Evolutionary conservation across 2,329 filamentous ascomycete genomes (phyloP).

Genomic region (Colletotrichum viniferum): DNA sequence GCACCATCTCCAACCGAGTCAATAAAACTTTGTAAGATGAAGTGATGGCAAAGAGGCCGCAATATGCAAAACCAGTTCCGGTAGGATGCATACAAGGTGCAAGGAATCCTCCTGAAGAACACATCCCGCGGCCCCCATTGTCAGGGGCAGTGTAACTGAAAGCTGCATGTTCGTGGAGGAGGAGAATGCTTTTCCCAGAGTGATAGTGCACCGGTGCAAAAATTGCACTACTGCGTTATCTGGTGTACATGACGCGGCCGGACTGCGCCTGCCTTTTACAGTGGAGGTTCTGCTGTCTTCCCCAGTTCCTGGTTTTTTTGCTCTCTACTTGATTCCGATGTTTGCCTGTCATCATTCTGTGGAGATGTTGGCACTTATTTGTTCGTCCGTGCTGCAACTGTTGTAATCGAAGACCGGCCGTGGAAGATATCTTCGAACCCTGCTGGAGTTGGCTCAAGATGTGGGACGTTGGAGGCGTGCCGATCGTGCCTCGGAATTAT

Average conservation of each 20-base stretch:
- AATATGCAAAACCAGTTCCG: background rate
- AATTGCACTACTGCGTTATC: background rate
- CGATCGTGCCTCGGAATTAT: slow-evolving; percentile 22
- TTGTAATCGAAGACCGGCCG: background rate
- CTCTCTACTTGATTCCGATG: background rate
- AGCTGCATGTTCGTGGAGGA: background rate
- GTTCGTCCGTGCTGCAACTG: background rate
- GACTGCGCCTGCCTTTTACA: background rate
- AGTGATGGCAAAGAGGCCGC: background rate
- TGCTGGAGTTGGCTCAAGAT: background rate
- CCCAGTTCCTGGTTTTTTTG: background rate
- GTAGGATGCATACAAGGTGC: background rate
- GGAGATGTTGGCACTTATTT: background rate
- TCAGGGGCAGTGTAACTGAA: background rate
- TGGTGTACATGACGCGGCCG: background rate
- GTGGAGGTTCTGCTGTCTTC: background rate
- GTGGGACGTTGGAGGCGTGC: slow-evolving; percentile 19
- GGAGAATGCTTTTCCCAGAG: background rate
- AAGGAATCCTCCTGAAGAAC: background rate
- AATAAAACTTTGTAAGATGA: background rate
- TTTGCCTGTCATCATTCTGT: background rate
- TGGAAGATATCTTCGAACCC: background rate
- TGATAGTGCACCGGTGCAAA: background rate
- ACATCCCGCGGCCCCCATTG: background rate
- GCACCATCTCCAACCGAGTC: background rate